Base-by-base conservation (phyloP, 345 rosid species). In the Moringa oleifera region DNA sequence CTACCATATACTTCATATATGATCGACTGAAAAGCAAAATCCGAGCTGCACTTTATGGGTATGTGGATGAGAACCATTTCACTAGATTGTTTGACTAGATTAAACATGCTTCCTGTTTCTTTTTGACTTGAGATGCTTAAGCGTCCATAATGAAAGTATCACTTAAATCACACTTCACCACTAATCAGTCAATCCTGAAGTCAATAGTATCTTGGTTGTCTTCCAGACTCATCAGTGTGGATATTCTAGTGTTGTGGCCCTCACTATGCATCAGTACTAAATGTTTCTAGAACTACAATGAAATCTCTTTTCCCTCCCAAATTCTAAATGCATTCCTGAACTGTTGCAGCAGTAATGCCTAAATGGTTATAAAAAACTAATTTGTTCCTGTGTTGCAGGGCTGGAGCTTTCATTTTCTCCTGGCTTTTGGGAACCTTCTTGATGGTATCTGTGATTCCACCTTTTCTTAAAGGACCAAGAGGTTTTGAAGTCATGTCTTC, bases 351-450 rank as follows among this genome's bases (percentile, higher is more conserved):
- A 41, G 20, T 55, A n/a, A n/a, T n/a, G n/a, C n/a, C n/a, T n/a
- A 33, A 62, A 58, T 41, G 25, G 18, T 55, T 36, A 25, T 31
- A 49, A 60, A 33, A 58, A 57, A 56, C 51, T 10, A 23, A 31
- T 63, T 71, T 71, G 68, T 63, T 66, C 18, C 23, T 53, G 23
- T 65, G 60, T 57, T 79, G 79, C 87, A 90, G 98, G 74, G 82
- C 69, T 59, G 97, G 89, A 75, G 78, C 88, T 67, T 89, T 90
- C 76, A 71, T 77, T 64, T 72, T 86, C 68, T 86, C 97, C 33
- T 94, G 99, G 99, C 74, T 90, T 70, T 41, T 94, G 55, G 99
- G 83, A 59, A 94, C 99, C 33, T 90, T 88, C 91, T 87, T 94
- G 80, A 88, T 90, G 99, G 96, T 90, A 33, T 75, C 95, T 62